Evolutionary conservation across 495 filamentous ascomycete species (phyloP).

Genomic region (Letharia columbiana): DNA sequence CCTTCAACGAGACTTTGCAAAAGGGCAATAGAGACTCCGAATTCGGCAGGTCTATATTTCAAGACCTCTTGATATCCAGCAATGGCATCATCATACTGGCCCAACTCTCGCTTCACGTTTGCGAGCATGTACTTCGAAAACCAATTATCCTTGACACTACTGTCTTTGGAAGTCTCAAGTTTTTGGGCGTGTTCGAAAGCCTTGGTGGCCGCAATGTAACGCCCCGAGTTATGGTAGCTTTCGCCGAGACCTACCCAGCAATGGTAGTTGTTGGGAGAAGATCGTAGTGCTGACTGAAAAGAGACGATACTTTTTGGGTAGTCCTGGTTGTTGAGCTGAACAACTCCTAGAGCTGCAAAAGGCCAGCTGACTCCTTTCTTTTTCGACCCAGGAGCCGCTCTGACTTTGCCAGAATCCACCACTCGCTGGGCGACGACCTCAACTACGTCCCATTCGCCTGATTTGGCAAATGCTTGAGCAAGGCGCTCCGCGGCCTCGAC

Average conservation of each 20-base stretch:
- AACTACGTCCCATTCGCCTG: conserved; percentile 91
- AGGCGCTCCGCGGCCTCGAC: conserved; percentile 82
- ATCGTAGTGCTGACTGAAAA: conserved; percentile 82
- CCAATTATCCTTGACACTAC: conserved; percentile 61
- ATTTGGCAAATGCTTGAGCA: conserved; percentile 73
- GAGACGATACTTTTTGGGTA: conserved; percentile 79
- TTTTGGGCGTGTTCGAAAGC: conserved; percentile 74
- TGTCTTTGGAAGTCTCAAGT: conserved; percentile 43
- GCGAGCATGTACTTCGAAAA: conserved; percentile 96
- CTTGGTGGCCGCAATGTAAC: conserved; percentile 86
- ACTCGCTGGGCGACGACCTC: conserved; percentile 87
- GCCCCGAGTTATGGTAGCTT: conserved; percentile 87
- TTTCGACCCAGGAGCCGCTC: conserved; percentile 83
- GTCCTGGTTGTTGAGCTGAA: conserved; percentile 90
- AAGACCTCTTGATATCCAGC: conserved; percentile 65
- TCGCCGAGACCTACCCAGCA: conserved; percentile 95
- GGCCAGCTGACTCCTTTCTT: conserved; percentile 91
- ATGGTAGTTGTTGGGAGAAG: conserved; percentile 77
- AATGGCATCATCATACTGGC: conserved; percentile 78
- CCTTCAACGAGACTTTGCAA: conserved; percentile 80
- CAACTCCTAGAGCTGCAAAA: conserved; percentile 90
- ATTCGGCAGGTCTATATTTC: conserved; percentile 55
- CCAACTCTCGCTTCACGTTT: conserved; percentile 85
- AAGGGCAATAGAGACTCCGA: conserved; percentile 76
- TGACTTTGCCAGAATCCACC: conserved; percentile 82